phyloP scores from a whole-genome alignment of 805 yeast species.

The Peterozyma toletana region DNA sequence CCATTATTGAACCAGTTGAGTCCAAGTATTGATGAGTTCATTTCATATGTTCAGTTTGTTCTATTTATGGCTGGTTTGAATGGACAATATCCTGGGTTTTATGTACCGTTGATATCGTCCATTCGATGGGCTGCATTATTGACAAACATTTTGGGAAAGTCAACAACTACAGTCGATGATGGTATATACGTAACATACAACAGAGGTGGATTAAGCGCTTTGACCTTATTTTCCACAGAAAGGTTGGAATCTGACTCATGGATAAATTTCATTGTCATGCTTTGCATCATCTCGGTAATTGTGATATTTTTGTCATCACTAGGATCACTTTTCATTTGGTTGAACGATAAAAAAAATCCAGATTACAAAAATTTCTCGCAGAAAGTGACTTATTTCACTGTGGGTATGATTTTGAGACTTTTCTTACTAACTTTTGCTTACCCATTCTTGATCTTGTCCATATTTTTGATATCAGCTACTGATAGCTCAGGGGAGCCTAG shows the following conservation, averaged over 20 bases:
- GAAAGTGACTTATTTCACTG: conserved; percentile 17
- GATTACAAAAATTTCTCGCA: conserved; percentile 9
- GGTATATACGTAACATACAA: conserved; percentile 19
- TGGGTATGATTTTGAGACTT: conserved; percentile 26
- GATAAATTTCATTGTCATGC: conserved; percentile 35
- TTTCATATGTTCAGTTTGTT: conserved; percentile 52
- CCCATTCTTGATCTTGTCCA: conserved; percentile 36
- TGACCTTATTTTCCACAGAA: conserved; percentile 24
- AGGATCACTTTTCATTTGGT: conserved; percentile 6
- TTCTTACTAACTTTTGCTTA: conserved; percentile 29
- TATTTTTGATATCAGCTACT: conserved; percentile 13
- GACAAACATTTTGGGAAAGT: conserved; percentile 12
- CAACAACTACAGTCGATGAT: conserved; percentile 5
- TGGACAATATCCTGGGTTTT: conserved; percentile 55
- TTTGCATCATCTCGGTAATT: conserved; percentile 17
- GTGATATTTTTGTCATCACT: conserved; percentile 12
- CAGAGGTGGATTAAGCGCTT: conserved; percentile 31
- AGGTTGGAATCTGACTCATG: conserved; percentile 24
- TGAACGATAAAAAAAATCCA: conserved; percentile 7
- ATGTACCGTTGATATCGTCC: conserved; percentile 44
- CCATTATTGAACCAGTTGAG: conserved; percentile 47
- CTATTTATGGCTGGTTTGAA: conserved; percentile 49
- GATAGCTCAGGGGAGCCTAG: neutral
- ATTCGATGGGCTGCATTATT: conserved; percentile 53
- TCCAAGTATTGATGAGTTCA: conserved; percentile 41